Base-by-base conservation (phyloP, 345 rosid genomes). In the Eucalyptus regnans region DNA sequence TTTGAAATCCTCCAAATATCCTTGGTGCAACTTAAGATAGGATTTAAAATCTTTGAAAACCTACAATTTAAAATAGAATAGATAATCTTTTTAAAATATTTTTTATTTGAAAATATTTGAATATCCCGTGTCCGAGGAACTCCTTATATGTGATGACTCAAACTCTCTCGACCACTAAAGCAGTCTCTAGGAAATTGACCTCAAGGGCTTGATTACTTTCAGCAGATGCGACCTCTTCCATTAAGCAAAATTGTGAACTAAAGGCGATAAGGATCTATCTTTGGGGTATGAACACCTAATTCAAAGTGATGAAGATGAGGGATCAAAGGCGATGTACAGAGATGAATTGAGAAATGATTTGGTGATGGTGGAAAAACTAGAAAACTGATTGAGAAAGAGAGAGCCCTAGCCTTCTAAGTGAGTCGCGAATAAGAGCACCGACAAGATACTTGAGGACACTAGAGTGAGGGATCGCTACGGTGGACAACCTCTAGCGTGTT, bases 61-160 rank as follows among this genome's bases (percentile, higher is more conserved):
- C 56, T 7, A 52, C 23, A 18, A 52, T 52, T 18, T 52, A 18
- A 52, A 52, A 52, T 52, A 52, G 56, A 52, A 18, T 52, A 52
- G 56, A 18, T 52, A 18, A 18, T 52, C 56, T 37, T 52, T 51
- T 52, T 52, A 52, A 52, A 52, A 52, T 52, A 4, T 18, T 50
- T 52, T 0, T 52, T 18, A 52, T 52, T 52, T 56, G 62, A 56
- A 56, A 23, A 56, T 56, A 11, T 56, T 56, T 56, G 29, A 56
- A 56, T 56, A 56, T 22, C 62, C 2, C 5, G 9, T 56, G 5
- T 56, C 2, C 5, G 3, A 56, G 25, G 27, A 9, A 23, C 62
- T 23, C 62, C 3, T 1, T 22, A 9, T 22, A 56, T 0, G 1
- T 22, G 62, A 23, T 56, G 62, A 23, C 1, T 56, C 29, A 56